Evolutionary conservation across 2,329 filamentous ascomycete genomes (phyloP), one percentile per base, ranked within the genome.

Genomic region (Colletotrichum spinosum): DNA sequence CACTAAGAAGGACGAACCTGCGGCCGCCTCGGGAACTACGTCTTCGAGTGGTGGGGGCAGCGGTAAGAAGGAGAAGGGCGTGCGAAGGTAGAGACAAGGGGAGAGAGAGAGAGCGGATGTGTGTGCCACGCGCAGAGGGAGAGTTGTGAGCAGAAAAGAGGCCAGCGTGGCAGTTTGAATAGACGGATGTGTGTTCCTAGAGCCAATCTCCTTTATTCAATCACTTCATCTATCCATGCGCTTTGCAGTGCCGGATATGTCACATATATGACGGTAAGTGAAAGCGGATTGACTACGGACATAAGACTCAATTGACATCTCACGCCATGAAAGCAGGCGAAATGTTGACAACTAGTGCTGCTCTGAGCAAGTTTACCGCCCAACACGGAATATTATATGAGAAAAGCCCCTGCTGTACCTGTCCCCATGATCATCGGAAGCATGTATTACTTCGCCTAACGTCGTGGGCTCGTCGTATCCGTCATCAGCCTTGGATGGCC

Each of bases 1-100:
- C 35, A 82, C 81, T 76, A 82, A 81, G 69, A 82, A 83, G 70
- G 77, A 81, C 9, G 73, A 82, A 25, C 25, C 25, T 4, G 25
- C 25, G 69, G 77, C 80, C 8, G 72, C 67, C 12, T 63, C 63
- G 34, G 72, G 41, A 60, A 68, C 60, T 57, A 62, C 60, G 50
- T 68, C 60, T 57, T 63, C 60, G 49, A 65, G 70, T 39, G 69
- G 69, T 39, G 69, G 68, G 59, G 67, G 72, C 25, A 70, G 69
- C 59, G 67, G 70, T 35, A 74, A 74, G 37, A 82, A 81, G 73
- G 81, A 78, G 65, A 77, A 81, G 67, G 81, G 80, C 13, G 80
- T 77, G 59, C 76, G 75, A 71, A 79, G 77, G 70, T 73, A 17
- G 35, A 53, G 25, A 44, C 17, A 15, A 37, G 17, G 17, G 25